Conservation (phyloP, 2,329 filamentous ascomycete genomes). For the Capronia epimyces region DNA sequence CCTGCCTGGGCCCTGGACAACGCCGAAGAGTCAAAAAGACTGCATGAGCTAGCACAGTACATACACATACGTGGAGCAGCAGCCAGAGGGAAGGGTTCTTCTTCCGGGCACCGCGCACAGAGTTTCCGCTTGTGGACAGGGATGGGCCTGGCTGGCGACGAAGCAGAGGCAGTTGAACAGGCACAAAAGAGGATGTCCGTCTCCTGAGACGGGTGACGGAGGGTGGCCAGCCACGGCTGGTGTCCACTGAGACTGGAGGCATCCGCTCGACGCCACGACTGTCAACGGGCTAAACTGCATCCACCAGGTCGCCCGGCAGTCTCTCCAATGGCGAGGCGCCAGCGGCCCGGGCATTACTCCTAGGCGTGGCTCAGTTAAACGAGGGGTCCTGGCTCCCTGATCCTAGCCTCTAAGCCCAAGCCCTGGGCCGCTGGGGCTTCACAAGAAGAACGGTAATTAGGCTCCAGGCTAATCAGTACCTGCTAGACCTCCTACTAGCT, state of each 20-base stretch:
- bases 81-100: neutral
- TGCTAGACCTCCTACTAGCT: too few relatives aligned
- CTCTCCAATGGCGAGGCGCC: slow-evolving; percentile 5
- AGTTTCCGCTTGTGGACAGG: neutral
- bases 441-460: slow-evolving; percentile 7
- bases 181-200: neutral
- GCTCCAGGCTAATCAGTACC: slow-evolving; percentile 12
- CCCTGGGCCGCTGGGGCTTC: neutral
- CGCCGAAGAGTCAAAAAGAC: neutral
- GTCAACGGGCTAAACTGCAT: slow-evolving; percentile 4
- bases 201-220: neutral
- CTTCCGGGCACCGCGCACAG: neutral
- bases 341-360: neutral
- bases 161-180: neutral
- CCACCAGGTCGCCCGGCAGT: slow-evolving; percentile 5
- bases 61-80: too few relatives aligned
- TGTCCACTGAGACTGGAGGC: neutral
- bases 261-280: slow-evolving; percentile 16
- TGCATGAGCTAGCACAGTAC: neutral
- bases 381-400: neutral
- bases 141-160: neutral
- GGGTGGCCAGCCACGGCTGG: neutral
- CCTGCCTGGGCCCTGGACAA: neutral
- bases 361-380: slow-evolving; percentile 15
- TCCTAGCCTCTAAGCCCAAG: too few relatives aligned